Conservation (phyloP, 176 grass and related monocot species). For the Hsuehochloa calcarea region DNA sequence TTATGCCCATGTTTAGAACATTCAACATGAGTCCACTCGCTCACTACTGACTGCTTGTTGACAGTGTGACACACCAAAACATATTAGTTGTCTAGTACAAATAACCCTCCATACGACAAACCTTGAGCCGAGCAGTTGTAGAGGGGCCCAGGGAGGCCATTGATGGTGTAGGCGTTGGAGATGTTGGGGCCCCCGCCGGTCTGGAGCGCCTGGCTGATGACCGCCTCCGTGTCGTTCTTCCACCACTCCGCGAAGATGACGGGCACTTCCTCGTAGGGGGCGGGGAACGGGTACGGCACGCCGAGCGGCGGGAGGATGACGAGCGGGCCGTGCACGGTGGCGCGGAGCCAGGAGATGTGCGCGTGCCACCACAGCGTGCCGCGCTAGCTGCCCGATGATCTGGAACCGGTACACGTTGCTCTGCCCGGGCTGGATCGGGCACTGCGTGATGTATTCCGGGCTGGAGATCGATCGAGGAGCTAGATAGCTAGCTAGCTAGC, state of each 20-base stretch:
- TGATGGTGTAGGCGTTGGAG: slow-evolving; percentile 72
- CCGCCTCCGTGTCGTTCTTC: slow-evolving; percentile 55
- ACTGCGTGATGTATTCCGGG: slow-evolving; percentile 83
- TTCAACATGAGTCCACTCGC: no score
- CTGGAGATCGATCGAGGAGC: neutral
- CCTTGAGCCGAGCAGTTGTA: slow-evolving; percentile 59
- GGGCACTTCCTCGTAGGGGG: slow-evolving; percentile 55
- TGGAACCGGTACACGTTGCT: slow-evolving; percentile 69
- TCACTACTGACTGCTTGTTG: no score
- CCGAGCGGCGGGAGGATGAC: slow-evolving; percentile 72
- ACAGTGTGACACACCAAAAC: no score
- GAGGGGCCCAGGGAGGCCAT: slow-evolving; percentile 56
- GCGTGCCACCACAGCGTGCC: slow-evolving; percentile 94
- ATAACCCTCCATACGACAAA: neutral
- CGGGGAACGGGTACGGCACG: slow-evolving; percentile 71
- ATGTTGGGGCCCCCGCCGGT: slow-evolving; percentile 66
- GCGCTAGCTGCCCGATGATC: slow-evolving; percentile 60
- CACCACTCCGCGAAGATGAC: slow-evolving; percentile 74
- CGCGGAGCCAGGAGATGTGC: slow-evolving; percentile 79
- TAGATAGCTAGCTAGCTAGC: neutral
- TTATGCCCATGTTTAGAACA: no score
- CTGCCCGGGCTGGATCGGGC: slow-evolving; percentile 57
- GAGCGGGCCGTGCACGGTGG: slow-evolving; percentile 67
- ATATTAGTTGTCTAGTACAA: no score
- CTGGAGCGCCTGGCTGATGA: slow-evolving; percentile 56